Evolutionary conservation across 2,329 filamentous ascomycete species (phyloP).

Genomic region (Claviceps spartinae): DNA sequence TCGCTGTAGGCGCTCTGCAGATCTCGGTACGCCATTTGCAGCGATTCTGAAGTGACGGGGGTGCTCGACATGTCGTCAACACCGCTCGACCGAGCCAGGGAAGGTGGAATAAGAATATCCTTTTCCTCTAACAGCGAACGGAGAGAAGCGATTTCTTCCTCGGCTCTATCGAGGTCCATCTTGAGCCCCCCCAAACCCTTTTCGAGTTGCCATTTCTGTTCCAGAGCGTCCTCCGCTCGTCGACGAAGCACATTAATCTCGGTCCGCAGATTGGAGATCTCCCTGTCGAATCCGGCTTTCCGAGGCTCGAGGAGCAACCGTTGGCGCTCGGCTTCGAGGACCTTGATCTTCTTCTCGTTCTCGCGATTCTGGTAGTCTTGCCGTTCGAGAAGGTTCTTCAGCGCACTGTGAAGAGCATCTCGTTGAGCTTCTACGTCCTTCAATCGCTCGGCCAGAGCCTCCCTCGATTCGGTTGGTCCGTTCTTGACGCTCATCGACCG

Average conservation of each 20-base stretch:
- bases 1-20: conserved; percentile 58
- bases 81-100: conserved; percentile 32
- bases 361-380: conserved; percentile 76
- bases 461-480: conserved; percentile 42
- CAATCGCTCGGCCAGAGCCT: conserved; percentile 61
- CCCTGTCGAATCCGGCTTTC: conserved; percentile 68
- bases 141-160: conserved; percentile 82
- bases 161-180: conserved; percentile 91
- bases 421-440: conserved; percentile 91
- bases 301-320: conserved; percentile 55
- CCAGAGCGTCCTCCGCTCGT: conserved; percentile 82
- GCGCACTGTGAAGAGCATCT: conserved; percentile 76
- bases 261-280: conserved; percentile 64
- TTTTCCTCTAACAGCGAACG: conserved; percentile 66
- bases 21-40: conserved; percentile 62
- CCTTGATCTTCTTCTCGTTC: conserved; percentile 65
- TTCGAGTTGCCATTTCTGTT: conserved; percentile 93
- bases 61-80: conserved; percentile 14
- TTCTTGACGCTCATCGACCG: conserved; percentile 47
- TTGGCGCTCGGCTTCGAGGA: conserved; percentile 67
- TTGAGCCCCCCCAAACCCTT: conserved; percentile 79
- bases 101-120: conserved; percentile 61
- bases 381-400: conserved; percentile 73
- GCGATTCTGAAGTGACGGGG: conserved; percentile 53
- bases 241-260: conserved; percentile 77